These are phyloP conservation scores for Trametes hirsuta DNA, from an alignment of 1,284 basidiomycete species.

Conservation along the genomic window DNA sequence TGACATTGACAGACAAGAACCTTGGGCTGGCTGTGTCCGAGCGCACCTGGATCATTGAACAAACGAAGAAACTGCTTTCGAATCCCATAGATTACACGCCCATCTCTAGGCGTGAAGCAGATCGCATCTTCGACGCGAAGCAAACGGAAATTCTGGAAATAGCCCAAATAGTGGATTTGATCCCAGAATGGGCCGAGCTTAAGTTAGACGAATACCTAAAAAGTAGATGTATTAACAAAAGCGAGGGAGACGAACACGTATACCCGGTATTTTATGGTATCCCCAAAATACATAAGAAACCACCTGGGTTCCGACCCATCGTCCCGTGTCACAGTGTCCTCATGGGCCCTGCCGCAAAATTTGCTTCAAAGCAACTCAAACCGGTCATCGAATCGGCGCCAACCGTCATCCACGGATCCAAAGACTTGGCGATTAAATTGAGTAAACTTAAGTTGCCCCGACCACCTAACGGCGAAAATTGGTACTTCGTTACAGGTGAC, in stretches of 20 bases:
- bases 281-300: slow-evolving; percentile 11
- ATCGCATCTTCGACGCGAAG: no score
- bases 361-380: slow-evolving; percentile 5
- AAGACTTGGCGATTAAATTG: slow-evolving; percentile 10
- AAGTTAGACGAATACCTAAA: no score
- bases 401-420: slow-evolving; percentile 8
- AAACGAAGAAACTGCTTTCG: slow-evolving; percentile 9
- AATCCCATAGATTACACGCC: slow-evolving; percentile 9
- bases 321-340: slow-evolving; percentile 6
- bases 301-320: slow-evolving; percentile 3
- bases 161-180: no score
- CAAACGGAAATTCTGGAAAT: no score
- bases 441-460: not conserved
- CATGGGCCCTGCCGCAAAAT: not conserved
- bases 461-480: not conserved
- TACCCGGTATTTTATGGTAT: slow-evolving; percentile 4
- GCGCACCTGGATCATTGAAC: slow-evolving; percentile 7
- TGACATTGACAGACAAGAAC: slow-evolving; percentile 8
- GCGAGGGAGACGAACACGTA: not conserved
- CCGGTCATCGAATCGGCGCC: slow-evolving; percentile 2
- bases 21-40: slow-evolving; percentile 9
- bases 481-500: slow-evolving; percentile 8
- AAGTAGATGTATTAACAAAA: not conserved
- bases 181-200: no score
- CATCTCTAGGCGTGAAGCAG: not conserved